phyloP scores from a whole-genome alignment of 495 filamentous ascomycete species.

The Aspergillus panamensis region DNA sequence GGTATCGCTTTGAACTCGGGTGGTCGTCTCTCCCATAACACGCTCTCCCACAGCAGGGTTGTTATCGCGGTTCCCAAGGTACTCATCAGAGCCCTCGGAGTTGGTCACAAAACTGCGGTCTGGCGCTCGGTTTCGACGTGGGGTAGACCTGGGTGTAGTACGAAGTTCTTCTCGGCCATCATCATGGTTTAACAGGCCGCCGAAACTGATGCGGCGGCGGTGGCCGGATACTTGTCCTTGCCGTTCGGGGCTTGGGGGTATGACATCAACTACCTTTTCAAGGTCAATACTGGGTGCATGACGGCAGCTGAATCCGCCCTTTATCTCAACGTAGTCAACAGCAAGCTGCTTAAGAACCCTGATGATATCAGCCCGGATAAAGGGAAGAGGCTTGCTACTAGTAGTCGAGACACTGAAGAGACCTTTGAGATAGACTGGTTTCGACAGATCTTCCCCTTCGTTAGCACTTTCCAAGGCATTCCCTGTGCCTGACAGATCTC shows the following conservation, averaged over 20 bases:
- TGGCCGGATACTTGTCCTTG: slow-evolving; percentile 56
- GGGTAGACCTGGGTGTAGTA: slow-evolving; percentile 25
- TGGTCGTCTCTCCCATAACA: slow-evolving; percentile 74
- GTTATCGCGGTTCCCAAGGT: slow-evolving; percentile 46
- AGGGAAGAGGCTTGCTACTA: slow-evolving; percentile 78
- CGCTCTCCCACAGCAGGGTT: slow-evolving; percentile 39
- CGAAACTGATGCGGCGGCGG: slow-evolving; percentile 79
- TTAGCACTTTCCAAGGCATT: slow-evolving; percentile 52
- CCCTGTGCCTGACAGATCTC: slow-evolving; percentile 43
- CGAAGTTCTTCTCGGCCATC: slow-evolving; percentile 46
- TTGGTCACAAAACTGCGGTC: slow-evolving; percentile 71
- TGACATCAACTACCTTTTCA: slow-evolving; percentile 61
- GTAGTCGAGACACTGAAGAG: slow-evolving; percentile 98
- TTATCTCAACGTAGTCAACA: slow-evolving; percentile 89
- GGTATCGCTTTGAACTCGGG: slow-evolving; percentile 80
- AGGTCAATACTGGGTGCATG: slow-evolving; percentile 88
- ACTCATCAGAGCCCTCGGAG: slow-evolving; percentile 76
- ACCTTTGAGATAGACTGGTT: slow-evolving; percentile 94
- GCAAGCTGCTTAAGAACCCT: slow-evolving; percentile 80
- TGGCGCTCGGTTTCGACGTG: slow-evolving; percentile 42
- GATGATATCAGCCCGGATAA: slow-evolving; percentile 89
- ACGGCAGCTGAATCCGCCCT: slow-evolving; percentile 85
- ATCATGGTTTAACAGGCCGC: slow-evolving; percentile 61
- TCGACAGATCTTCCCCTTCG: slow-evolving; percentile 58
- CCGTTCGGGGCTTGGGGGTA: slow-evolving; percentile 52